A percentile compares a stretch with the other conserved stretches of the same genome.
Evolutionary conservation across 306 rosid genomes (phyloP).

Genomic region (Rosa rugosa): DNA sequence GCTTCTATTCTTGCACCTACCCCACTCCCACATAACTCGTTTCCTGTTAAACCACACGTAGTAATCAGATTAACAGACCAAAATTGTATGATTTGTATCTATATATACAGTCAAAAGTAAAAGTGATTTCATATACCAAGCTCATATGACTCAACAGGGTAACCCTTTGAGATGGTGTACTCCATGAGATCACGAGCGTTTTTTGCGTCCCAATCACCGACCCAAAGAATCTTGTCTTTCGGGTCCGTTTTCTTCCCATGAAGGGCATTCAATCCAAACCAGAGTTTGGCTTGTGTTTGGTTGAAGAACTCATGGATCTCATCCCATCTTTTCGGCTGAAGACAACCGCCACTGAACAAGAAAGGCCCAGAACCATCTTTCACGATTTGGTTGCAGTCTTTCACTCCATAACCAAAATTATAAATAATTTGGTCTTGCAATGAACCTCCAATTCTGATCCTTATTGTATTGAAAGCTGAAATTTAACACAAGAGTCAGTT

Average conservation of each 20-base stretch:
- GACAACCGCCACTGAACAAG: slow-evolving; percentile 56
- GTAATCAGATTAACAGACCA: neutral
- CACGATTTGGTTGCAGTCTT: slow-evolving; percentile 25
- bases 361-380: slow-evolving; percentile 38
- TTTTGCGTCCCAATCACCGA: slow-evolving; percentile 48
- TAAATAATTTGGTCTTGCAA: slow-evolving; percentile 54
- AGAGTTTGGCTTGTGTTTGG: slow-evolving; percentile 42
- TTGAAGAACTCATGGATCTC: slow-evolving; percentile 35
- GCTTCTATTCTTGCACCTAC: slow-evolving; percentile 46
- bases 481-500: neutral
- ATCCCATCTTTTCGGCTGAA: slow-evolving; percentile 52
- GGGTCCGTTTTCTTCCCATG: slow-evolving; percentile 38
- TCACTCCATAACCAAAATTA: slow-evolving; percentile 36
- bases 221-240: slow-evolving; percentile 29
- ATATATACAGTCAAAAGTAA: neutral
- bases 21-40: slow-evolving; percentile 53
- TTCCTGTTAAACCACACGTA: slow-evolving; percentile 35
- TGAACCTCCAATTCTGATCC: slow-evolving; percentile 77
- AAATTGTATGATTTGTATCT: neutral
- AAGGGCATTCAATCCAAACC: slow-evolving; percentile 63
- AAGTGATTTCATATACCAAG: slow-evolving; percentile 6
- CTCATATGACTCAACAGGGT: slow-evolving; percentile 61
- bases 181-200: slow-evolving; percentile 54
- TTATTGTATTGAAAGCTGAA: slow-evolving; percentile 51
- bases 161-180: slow-evolving; percentile 54